phyloP scores from a whole-genome alignment of 495 filamentous ascomycete genomes.

The Haplographium delicatum region DNA sequence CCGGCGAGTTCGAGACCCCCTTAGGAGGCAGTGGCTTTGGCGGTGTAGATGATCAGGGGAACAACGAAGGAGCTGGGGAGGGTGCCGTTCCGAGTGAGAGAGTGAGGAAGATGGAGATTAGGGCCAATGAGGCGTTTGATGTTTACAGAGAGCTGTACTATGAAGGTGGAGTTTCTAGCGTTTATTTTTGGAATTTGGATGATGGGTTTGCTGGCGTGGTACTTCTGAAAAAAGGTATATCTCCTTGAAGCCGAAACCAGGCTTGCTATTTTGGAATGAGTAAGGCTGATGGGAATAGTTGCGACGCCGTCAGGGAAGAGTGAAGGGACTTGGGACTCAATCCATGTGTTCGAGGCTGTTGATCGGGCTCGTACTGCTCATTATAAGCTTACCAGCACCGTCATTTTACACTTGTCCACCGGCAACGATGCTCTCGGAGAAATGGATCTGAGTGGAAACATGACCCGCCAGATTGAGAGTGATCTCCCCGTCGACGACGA shows the following conservation, averaged over 20 bases:
- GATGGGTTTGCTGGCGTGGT: conserved; percentile 97
- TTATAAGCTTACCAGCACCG: conserved; percentile 96
- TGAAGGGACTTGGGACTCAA: conserved; percentile 91
- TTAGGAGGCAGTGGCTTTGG: conserved; percentile 50
- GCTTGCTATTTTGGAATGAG: background rate
- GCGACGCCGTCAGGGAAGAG: conserved; percentile 59
- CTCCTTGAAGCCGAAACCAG: background rate
- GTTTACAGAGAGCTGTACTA: conserved; percentile 97
- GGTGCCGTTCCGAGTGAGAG: conserved; percentile 77
- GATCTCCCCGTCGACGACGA: conserved; percentile 88
- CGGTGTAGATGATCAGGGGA: conserved; percentile 38
- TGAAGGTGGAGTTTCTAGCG: conserved; percentile 89
- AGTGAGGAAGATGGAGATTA: conserved; percentile 88
- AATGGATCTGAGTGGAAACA: conserved; percentile 93
- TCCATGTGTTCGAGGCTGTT: conserved; percentile 95
- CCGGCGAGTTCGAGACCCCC: conserved; percentile 93
- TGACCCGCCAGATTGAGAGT: conserved; percentile 92
- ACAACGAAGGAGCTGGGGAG: conserved; percentile 45
- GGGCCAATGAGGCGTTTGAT: conserved; percentile 93
- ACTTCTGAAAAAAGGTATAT: conserved; percentile 84
- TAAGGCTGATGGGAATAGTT: conserved; percentile 25
- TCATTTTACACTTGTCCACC: conserved; percentile 82
- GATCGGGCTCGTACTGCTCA: conserved; percentile 86
- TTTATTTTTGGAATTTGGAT: conserved; percentile 98
- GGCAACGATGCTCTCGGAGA: conserved; percentile 68